phyloP scores from a whole-genome alignment of 2,329 filamentous ascomycete genomes.

The Laburnicola sp. region DNA sequence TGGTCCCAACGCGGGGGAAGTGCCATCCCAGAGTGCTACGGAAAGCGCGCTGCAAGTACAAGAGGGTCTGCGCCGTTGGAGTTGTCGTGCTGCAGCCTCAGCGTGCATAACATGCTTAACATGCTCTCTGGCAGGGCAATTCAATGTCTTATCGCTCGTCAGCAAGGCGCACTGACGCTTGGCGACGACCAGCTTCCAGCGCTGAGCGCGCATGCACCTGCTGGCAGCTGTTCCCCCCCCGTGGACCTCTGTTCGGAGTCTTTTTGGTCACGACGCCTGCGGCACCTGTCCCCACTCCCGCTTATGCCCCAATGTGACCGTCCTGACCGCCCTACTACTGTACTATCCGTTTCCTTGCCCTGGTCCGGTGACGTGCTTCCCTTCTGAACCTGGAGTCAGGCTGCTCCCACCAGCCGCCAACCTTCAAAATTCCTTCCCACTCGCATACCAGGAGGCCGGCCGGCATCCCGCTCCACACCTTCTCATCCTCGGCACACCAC shows the following conservation, averaged over 20 bases:
- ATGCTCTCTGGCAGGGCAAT: slow-evolving; percentile 9
- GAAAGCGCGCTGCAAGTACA: too few species aligned
- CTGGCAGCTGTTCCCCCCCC: slow-evolving; percentile 13
- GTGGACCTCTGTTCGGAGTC: too few species aligned
- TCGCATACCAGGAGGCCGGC: slow-evolving; percentile 69
- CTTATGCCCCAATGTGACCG: slow-evolving; percentile 40
- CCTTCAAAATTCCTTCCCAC: slow-evolving; percentile 80
- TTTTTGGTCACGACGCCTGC: slow-evolving; percentile 33
- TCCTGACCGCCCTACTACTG: slow-evolving; percentile 32
- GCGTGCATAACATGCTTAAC: too few species aligned
- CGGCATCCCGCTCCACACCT: slow-evolving; percentile 84
- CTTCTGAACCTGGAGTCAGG: slow-evolving; percentile 37
- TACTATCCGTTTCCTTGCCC: slow-evolving; percentile 20
- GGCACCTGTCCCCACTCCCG: slow-evolving; percentile 24
- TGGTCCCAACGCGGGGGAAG: not conserved
- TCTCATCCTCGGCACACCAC: slow-evolving; percentile 55
- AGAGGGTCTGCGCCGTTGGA: too few species aligned
- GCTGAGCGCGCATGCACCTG: slow-evolving; percentile 5
- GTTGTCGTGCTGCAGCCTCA: too few species aligned
- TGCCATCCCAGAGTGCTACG: not conserved
- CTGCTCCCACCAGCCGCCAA: slow-evolving; percentile 62
- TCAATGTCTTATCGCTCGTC: slow-evolving; percentile 11
- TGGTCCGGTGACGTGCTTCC: slow-evolving; percentile 38
- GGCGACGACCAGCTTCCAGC: not conserved
- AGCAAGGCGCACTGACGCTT: slow-evolving; percentile 5